These are phyloP conservation scores for Aspergillus cavernicola DNA, from an alignment of 495 filamentous ascomycete genomes.

Conservation along the genomic window DNA sequence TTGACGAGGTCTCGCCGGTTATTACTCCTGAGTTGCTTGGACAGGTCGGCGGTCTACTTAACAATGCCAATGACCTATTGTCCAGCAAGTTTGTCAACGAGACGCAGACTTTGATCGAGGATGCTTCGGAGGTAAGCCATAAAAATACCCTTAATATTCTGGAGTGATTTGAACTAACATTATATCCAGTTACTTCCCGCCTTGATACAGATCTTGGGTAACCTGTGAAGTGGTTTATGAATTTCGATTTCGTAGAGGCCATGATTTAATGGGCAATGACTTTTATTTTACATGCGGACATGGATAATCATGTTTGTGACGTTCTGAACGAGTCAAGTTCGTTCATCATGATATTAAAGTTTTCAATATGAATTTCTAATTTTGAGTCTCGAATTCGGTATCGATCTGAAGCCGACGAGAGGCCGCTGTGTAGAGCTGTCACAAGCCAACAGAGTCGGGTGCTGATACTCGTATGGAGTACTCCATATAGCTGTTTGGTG, in stretches of 20 bases:
- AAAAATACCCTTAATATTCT: background rate
- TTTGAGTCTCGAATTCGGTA: background rate
- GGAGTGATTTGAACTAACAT: background rate
- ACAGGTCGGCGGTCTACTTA: slow-evolving; percentile 37
- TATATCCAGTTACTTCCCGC: slow-evolving; percentile 26
- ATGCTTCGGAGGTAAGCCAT: slow-evolving; percentile 46
- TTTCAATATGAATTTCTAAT: background rate
- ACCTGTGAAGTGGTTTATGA: slow-evolving; percentile 16
- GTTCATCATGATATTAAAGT: background rate
- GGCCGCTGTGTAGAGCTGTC: too few relatives aligned
- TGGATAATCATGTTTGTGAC: slow-evolving; percentile 12
- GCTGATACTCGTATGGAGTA: too few relatives aligned
- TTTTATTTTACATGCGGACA: slow-evolving; percentile 15
- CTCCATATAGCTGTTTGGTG: too few relatives aligned
- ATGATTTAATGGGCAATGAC: slow-evolving; percentile 18
- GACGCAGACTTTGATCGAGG: slow-evolving; percentile 44
- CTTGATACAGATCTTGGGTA: slow-evolving; percentile 28
- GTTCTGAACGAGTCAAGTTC: background rate
- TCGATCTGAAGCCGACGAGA: too few relatives aligned
- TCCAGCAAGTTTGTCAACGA: slow-evolving; percentile 42
- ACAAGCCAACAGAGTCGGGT: too few relatives aligned
- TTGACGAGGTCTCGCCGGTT: slow-evolving; percentile 34
- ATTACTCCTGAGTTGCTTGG: slow-evolving; percentile 42
- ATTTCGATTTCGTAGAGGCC: background rate
- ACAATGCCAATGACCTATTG: slow-evolving; percentile 38